Percentiles rank a stretch among this genome's conserved stretches.
Conservation (phyloP, 2,329 filamentous ascomycete species). For the Gliomastix tumulicola region DNA sequence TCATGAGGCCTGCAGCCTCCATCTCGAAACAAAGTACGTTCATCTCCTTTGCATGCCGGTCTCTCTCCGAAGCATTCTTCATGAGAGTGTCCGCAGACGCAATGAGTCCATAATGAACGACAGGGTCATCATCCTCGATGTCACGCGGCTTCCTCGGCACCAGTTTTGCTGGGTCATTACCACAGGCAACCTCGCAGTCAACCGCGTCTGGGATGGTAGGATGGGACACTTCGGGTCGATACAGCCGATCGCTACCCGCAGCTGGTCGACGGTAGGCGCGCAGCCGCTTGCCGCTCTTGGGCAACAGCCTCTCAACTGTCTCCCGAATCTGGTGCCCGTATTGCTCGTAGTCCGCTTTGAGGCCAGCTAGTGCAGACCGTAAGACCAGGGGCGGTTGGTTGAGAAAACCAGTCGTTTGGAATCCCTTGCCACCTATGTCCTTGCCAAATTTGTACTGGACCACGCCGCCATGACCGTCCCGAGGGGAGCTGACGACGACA, state of each 20-base stretch:
- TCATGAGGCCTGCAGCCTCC: slow-evolving; percentile 7
- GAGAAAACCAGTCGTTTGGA: background rate
- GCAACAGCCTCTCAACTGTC: no score
- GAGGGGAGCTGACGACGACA: slow-evolving; percentile 4
- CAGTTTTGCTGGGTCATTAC: no score
- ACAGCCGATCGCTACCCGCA: no score
- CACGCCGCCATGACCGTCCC: background rate
- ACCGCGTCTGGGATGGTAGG: no score
- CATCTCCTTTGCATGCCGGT: background rate
- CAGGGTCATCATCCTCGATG: slow-evolving; percentile 10
- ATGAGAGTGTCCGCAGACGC: slow-evolving; percentile 6
- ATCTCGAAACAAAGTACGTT: slow-evolving; percentile 4
- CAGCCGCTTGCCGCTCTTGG: no score
- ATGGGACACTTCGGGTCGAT: no score
- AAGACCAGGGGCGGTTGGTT: background rate
- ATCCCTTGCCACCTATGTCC: background rate
- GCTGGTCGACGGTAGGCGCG: no score
- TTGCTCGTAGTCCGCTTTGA: background rate
- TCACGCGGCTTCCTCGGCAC: no score
- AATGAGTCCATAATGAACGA: slow-evolving; percentile 6
- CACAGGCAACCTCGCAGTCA: no score
- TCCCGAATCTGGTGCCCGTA: no score
- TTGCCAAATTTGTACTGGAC: slow-evolving; percentile 7
- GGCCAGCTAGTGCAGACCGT: no score
- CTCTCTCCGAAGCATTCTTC: background rate